These are phyloP conservation scores for Cystofilobasidium capitatum DNA, from an alignment of 768 basidiomycete genomes.

Conservation along the genomic window DNA sequence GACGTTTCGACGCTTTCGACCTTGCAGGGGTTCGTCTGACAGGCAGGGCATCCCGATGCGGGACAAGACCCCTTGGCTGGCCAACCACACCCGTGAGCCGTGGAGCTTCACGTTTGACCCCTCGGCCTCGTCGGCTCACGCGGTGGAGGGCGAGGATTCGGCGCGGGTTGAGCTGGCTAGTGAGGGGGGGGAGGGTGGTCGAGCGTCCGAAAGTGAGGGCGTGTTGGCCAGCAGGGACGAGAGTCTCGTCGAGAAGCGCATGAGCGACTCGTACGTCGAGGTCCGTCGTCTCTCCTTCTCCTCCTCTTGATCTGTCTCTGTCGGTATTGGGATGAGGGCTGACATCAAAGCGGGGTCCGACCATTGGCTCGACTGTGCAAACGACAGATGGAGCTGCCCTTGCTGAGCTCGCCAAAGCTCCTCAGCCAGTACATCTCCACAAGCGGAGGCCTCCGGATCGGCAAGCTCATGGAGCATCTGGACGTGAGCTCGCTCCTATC, in stretches of 20 bases:
- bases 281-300: not conserved
- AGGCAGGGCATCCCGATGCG: slow-evolving; percentile 20
- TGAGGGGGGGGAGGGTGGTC: not conserved
- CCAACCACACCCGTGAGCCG: not conserved
- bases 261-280: slow-evolving; percentile 21
- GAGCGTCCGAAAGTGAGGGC: not conserved
- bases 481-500: not conserved
- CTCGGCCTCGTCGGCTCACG: not conserved
- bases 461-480: slow-evolving; percentile 22
- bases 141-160: not conserved
- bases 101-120: slow-evolving; percentile 22
- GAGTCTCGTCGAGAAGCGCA: slow-evolving; percentile 1
- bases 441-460: slow-evolving; percentile 20
- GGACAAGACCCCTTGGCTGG: slow-evolving; percentile 10
- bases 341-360: too few species aligned
- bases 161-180: not conserved
- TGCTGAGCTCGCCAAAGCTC: slow-evolving; percentile 5
- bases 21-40: not conserved
- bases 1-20: too few species aligned
- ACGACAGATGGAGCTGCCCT: slow-evolving; percentile 15
- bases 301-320: not conserved
- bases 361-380: too few species aligned
- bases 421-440: slow-evolving; percentile 21
- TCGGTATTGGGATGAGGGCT: too few species aligned
- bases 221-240: not conserved